phyloP scores from a whole-genome alignment of 2,329 filamentous ascomycete species.

The Aspergillus caelatus region DNA sequence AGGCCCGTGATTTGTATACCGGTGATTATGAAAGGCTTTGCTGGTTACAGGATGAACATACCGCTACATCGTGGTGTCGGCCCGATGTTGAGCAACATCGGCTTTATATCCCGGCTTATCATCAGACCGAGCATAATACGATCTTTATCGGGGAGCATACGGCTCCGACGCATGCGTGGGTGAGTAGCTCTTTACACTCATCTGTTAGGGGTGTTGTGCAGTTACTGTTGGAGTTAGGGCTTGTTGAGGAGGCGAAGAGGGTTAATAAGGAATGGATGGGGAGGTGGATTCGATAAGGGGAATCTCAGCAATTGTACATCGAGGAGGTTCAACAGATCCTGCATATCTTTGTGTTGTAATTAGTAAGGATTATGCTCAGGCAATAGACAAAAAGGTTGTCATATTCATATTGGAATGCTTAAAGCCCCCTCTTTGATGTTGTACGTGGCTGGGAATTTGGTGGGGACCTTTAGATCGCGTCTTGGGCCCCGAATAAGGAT shows the following conservation, averaged over 20 bases:
- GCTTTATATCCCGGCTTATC: slow-evolving; percentile 38
- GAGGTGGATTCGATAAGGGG: slow-evolving; percentile 59
- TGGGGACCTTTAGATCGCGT: too few relatives aligned
- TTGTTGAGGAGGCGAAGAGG: slow-evolving; percentile 70
- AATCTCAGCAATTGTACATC: not conserved
- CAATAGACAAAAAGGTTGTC: too few relatives aligned
- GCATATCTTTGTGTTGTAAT: too few relatives aligned
- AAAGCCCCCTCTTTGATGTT: too few relatives aligned
- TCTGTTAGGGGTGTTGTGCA: slow-evolving; percentile 34
- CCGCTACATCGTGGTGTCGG: slow-evolving; percentile 32
- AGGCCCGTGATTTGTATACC: slow-evolving; percentile 31
- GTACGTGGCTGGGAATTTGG: too few relatives aligned
- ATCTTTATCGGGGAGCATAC: slow-evolving; percentile 43
- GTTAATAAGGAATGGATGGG: slow-evolving; percentile 69
- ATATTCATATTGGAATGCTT: too few relatives aligned
- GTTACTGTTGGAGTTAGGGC: slow-evolving; percentile 55
- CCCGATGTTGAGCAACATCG: slow-evolving; percentile 37
- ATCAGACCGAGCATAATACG: slow-evolving; percentile 36
- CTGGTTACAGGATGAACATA: slow-evolving; percentile 35
- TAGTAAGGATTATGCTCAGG: too few relatives aligned
- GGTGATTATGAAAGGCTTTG: slow-evolving; percentile 38
- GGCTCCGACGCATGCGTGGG: slow-evolving; percentile 39
- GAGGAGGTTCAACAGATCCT: not conserved
- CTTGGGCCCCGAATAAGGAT: too few relatives aligned
- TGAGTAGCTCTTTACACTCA: slow-evolving; percentile 34